Base-by-base conservation (phyloP, 495 filamentous ascomycete species). In the Penicillium flavigenum region DNA sequence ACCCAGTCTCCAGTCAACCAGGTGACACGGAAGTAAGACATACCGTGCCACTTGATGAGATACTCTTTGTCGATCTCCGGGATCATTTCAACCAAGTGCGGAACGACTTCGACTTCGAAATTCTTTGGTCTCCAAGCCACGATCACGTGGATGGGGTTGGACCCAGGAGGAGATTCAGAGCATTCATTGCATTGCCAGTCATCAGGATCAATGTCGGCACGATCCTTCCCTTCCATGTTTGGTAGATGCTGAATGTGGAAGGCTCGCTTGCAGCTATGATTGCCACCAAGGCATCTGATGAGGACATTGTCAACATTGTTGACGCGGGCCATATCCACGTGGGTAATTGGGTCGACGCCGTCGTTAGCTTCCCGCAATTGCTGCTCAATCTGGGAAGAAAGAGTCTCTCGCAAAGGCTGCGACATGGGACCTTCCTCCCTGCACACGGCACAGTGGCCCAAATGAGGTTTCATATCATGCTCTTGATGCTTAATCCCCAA, bases 1-100 rank as follows among this genome's bases (percentile, higher is more conserved):
- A 92, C 81, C 95, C 95, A 99, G 24, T 85, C 80, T 8, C 94
- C 95, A 17, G 89, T 85, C 80, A 90, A 84, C 95, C 95, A 99
- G 3, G 71, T 76, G 22, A 85, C 87, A 51, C 87, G 87, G 61
- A 84, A 87, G 59, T 96, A 93, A 0, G 92, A 96, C 50, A 83
- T 80, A 0, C 76, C 66, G 36, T 88, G 83, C 87, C 91, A 98
- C 69, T 94, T 97, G 63, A 98, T 76, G 1, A 99, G 81, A 61
- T 98, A 98, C 63, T 96, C 91, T 43, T 92, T 88, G 5, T 89
- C 76, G 39, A 89, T 84, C 65, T 91, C 87, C 17, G 83, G 78
- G 17, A 80, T 69, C 24, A 81, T 77, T 32, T 90, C 79, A 12
- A 78, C 72, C 5, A 80, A 64, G 9, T 64, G 70, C 0, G 76